These are phyloP conservation scores for Boletus coccyginus DNA, from an alignment of 768 basidiomycete species.

Conservation along the genomic window DNA sequence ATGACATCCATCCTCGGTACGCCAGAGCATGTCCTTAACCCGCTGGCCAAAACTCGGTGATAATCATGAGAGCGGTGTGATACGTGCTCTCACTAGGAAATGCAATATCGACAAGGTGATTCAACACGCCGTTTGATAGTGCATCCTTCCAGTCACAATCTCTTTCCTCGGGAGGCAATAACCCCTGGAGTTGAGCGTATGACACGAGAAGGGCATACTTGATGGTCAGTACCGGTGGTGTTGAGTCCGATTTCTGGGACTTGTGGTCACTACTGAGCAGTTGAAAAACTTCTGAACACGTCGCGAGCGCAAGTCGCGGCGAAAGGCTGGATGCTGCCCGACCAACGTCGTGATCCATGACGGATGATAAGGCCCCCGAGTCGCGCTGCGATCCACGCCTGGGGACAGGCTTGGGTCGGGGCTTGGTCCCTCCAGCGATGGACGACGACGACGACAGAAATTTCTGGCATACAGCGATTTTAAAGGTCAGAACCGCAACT, in stretches of 20 bases:
- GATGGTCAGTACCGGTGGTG: conserved; percentile 18
- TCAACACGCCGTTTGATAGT: conserved; percentile 24
- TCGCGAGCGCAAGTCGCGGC: conserved; percentile 24
- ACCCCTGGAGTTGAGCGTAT: conserved; percentile 36
- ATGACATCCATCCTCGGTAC: background rate
- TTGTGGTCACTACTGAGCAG: conserved; percentile 16
- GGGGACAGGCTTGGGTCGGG: conserved; percentile 35
- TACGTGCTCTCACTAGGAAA: conserved; percentile 29
- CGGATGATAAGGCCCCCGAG: background rate
- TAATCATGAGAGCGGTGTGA: conserved; percentile 21
- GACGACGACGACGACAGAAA: conserved; percentile 30
- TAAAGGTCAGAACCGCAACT: conserved; percentile 37
- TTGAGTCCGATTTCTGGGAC: conserved; percentile 4
- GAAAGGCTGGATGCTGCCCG: conserved; percentile 21
- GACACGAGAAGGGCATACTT: conserved; percentile 42
- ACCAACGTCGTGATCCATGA: conserved; percentile 5
- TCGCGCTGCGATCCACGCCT: conserved; percentile 22
- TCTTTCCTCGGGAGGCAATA: conserved; percentile 22
- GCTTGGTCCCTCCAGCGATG: conserved; percentile 11
- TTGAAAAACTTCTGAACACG: conserved; percentile 29
- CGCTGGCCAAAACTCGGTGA: conserved; percentile 17
- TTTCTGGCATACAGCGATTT: conserved; percentile 42
- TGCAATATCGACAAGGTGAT: conserved; percentile 23
- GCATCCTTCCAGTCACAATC: conserved; percentile 36
- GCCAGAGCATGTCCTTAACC: background rate